phyloP scores from a whole-genome alignment of 148 eudicot species.

The Amaranthus hypochondriacus region DNA sequence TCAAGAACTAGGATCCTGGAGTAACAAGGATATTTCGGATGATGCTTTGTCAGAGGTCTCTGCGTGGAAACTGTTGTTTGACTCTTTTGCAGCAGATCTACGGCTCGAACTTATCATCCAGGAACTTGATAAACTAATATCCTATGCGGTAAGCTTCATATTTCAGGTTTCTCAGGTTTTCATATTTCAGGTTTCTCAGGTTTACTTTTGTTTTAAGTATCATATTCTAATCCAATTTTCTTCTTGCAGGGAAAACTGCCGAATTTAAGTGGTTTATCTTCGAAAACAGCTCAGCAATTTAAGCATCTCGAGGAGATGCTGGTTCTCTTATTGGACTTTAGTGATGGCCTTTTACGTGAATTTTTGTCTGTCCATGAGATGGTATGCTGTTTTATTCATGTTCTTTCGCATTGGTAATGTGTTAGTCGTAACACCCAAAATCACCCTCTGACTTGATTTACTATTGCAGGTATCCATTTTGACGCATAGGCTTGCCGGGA shows the following conservation, averaged over 20 bases:
- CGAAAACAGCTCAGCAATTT: slow-evolving; percentile 32
- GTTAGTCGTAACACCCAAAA: background rate
- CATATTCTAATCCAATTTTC: slow-evolving; percentile 13
- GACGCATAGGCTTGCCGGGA: slow-evolving; percentile 61
- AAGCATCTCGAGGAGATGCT: slow-evolving; percentile 42
- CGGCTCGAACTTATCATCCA: slow-evolving; percentile 46
- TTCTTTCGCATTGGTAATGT: background rate
- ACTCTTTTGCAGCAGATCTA: slow-evolving; percentile 41
- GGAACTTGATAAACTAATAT: slow-evolving; percentile 41
- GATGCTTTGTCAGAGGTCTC: slow-evolving; percentile 47
- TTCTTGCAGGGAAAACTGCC: slow-evolving; percentile 55
- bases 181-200: background rate
- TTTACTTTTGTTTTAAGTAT: background rate
- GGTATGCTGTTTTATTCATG: slow-evolving; percentile 37
- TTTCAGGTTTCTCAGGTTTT: background rate
- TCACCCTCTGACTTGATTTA: background rate
- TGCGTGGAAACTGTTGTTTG: slow-evolving; percentile 50
- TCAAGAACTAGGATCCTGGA: slow-evolving; percentile 35
- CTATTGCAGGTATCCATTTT: slow-evolving; percentile 55
- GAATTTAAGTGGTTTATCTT: slow-evolving; percentile 27
- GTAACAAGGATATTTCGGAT: slow-evolving; percentile 23
- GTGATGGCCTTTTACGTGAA: slow-evolving; percentile 67
- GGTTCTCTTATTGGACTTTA: slow-evolving; percentile 44
- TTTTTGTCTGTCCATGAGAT: slow-evolving; percentile 57
- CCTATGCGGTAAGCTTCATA: slow-evolving; percentile 53